Conservation (phyloP, 2,329 filamentous ascomycete genomes). For the Penicillium sp. region DNA sequence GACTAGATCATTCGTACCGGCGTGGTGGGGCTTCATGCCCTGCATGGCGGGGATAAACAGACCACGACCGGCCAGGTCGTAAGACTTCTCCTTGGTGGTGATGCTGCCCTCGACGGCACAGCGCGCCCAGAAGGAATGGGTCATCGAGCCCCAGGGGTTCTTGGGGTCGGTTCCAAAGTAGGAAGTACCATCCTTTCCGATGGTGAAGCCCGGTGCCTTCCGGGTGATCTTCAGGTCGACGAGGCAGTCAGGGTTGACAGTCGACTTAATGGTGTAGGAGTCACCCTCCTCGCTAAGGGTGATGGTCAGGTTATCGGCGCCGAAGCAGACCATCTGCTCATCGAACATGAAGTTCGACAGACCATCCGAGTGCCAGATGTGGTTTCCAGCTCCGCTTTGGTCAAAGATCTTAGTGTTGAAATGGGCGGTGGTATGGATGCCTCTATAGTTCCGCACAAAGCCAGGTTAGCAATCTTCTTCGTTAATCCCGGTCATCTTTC, state of each 20-base stretch:
- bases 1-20: slow-evolving; percentile 53
- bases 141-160: slow-evolving; percentile 89
- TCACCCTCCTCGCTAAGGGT: slow-evolving; percentile 83
- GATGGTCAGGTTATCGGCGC: slow-evolving; percentile 79
- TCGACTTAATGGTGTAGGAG: slow-evolving; percentile 85
- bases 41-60: slow-evolving; percentile 84
- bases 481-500: background rate
- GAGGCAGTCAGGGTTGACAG: slow-evolving; percentile 74
- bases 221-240: slow-evolving; percentile 84
- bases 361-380: slow-evolving; percentile 80
- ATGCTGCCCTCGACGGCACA: slow-evolving; percentile 80
- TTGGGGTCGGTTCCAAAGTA: slow-evolving; percentile 81
- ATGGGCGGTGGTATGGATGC: slow-evolving; percentile 85
- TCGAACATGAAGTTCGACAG: slow-evolving; percentile 80
- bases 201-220: slow-evolving; percentile 76
- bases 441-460: slow-evolving; percentile 53
- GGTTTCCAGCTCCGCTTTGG: slow-evolving; percentile 64
- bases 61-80: slow-evolving; percentile 78
- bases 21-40: slow-evolving; percentile 99
- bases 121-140: slow-evolving; percentile 92
- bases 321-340: slow-evolving; percentile 79
- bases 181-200: slow-evolving; percentile 79
- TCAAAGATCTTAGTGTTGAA: slow-evolving; percentile 95
- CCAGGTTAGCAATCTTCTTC: background rate
- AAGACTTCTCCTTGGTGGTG: slow-evolving; percentile 74